Percentiles rank a stretch among this genome's conserved stretches.
Conservation (phyloP, 202 grass and related monocot genomes). For the Setaria viridis region DNA sequence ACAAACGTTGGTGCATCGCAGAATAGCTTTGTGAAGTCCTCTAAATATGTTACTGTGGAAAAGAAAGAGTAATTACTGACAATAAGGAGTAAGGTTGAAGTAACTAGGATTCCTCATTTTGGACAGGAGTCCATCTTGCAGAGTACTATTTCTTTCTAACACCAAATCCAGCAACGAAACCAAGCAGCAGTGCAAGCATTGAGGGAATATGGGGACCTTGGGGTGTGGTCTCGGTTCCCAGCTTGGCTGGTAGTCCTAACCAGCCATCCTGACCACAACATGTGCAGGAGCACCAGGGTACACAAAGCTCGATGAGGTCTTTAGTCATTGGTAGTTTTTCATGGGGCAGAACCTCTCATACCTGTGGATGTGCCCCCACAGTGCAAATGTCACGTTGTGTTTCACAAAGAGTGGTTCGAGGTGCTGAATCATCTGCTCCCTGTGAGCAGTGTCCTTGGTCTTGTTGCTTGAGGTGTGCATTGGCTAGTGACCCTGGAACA, state of each 20-base stretch:
- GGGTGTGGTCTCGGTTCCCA: slow-evolving; percentile 80
- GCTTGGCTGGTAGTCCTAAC: slow-evolving; percentile 70
- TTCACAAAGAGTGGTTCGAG: slow-evolving; percentile 75
- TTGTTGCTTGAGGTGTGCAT: slow-evolving; percentile 94
- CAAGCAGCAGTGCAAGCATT: slow-evolving; percentile 45
- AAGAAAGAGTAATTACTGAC: background rate
- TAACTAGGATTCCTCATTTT: slow-evolving; percentile 27
- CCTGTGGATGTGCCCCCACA: slow-evolving; percentile 96
- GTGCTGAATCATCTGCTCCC: slow-evolving; percentile 72
- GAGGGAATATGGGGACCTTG: slow-evolving; percentile 73
- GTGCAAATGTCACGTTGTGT: slow-evolving; percentile 90
- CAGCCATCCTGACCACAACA: slow-evolving; percentile 89
- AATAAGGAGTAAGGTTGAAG: background rate
- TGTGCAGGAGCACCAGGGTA: slow-evolving; percentile 76
- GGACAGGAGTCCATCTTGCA: slow-evolving; percentile 39
- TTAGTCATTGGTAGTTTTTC: slow-evolving; percentile 72
- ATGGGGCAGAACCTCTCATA: slow-evolving; percentile 94
- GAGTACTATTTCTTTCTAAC: background rate
- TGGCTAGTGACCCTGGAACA: slow-evolving; percentile 87
- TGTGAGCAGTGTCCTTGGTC: slow-evolving; percentile 55
- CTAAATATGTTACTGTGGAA: background rate
- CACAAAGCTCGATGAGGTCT: slow-evolving; percentile 67
- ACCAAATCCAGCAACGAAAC: slow-evolving; percentile 41
- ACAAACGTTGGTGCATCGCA: background rate
- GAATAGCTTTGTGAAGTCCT: background rate